Percentiles rank a stretch among this genome's conserved stretches.
Conservation (phyloP, 2,329 filamentous ascomycete genomes). For the Pseudocercospora cruenta region DNA sequence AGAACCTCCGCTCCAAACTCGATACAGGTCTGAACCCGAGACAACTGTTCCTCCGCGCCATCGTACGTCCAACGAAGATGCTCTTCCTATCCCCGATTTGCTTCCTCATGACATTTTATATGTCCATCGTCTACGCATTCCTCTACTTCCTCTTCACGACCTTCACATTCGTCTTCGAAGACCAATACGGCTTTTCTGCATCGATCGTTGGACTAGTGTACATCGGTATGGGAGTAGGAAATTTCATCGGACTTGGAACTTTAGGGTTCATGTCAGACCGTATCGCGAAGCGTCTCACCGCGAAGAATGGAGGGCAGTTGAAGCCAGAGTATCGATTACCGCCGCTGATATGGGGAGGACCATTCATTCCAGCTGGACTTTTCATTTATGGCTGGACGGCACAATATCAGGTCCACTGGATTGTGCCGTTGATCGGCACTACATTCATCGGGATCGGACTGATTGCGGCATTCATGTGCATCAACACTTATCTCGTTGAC, state of each 20-base stretch:
- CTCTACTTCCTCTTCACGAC: conserved; percentile 36
- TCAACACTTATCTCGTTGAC: conserved; percentile 66
- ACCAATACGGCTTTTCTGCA: conserved; percentile 28
- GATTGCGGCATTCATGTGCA: conserved; percentile 34
- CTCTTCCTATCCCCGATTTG: conserved; percentile 34
- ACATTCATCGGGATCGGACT: conserved; percentile 34
- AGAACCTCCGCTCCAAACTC: conserved; percentile 44
- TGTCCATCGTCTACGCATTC: conserved; percentile 33
- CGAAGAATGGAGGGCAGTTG: conserved; percentile 16
- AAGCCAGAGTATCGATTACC: conserved; percentile 31
- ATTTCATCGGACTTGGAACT: conserved; percentile 24
- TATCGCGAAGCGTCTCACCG: conserved; percentile 15
- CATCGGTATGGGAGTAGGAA: conserved; percentile 28
- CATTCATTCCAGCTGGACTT: conserved; percentile 24
- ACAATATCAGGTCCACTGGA: conserved; percentile 26
- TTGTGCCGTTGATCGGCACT: conserved; percentile 35
- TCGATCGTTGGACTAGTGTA: conserved; percentile 32
- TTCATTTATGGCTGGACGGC: conserved; percentile 33
- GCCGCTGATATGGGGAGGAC: conserved; percentile 23
- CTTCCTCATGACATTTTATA: conserved; percentile 31
- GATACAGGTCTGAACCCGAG: conserved; percentile 42
- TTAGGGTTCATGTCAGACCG: conserved; percentile 23
- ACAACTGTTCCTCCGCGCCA: conserved; percentile 49
- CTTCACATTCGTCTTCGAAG: conserved; percentile 28
- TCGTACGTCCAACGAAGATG: conserved; percentile 55